Evolutionary conservation across 306 rosid species (phyloP).

Genomic region (Citrullus mucosospermus): DNA sequence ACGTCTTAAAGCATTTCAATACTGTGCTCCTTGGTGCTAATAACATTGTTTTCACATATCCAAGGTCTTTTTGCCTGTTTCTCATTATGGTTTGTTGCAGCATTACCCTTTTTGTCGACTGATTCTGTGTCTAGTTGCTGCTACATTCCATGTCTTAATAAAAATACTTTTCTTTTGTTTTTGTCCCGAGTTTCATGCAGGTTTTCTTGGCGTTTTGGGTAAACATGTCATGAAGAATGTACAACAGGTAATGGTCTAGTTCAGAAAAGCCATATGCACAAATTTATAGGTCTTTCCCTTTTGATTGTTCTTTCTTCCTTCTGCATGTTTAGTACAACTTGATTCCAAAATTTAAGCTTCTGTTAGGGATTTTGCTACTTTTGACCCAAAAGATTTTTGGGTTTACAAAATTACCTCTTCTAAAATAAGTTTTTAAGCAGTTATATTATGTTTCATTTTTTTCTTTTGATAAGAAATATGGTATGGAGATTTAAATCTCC

Average conservation of each 20-base stretch:
- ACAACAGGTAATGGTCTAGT: constrained; percentile 6
- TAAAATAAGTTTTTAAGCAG: too few species aligned
- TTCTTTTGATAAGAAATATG: too few species aligned
- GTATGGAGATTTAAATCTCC: too few species aligned
- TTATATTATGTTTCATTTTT: too few species aligned
- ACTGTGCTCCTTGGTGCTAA: neutral
- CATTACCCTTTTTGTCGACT: neutral
- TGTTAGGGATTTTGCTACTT: neutral
- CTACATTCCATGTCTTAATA: neutral
- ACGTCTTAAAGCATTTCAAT: neutral
- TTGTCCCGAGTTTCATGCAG: neutral
- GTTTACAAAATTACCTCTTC: neutral
- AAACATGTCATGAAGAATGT: constrained; percentile 9
- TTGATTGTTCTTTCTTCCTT: neutral
- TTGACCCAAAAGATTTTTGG: neutral
- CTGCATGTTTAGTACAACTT: neutral
- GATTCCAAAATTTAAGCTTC: neutral
- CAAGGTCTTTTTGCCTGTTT: neutral
- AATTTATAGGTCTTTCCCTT: neutral
- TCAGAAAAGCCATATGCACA: neutral
- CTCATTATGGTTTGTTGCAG: neutral
- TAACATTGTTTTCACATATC: neutral
- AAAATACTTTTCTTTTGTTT: neutral
- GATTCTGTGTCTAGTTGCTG: neutral
- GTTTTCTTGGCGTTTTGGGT: constrained; percentile 18